Base-by-base conservation (phyloP, 2,329 filamentous ascomycete species). In the Ophiosphaerella herpotricha region DNA sequence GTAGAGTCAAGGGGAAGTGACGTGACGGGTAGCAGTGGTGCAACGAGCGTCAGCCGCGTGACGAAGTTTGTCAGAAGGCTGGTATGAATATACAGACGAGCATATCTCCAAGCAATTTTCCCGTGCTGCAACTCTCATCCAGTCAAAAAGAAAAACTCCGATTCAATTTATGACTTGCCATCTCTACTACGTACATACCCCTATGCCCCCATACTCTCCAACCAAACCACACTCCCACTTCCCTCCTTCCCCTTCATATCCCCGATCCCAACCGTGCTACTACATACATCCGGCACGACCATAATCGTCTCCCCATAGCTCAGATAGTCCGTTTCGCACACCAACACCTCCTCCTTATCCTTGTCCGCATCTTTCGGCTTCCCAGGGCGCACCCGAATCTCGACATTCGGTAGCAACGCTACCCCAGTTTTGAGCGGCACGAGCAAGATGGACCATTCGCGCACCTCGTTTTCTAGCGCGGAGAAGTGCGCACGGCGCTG, bases 361-460 rank as follows among this genome's bases (percentile, higher is more conserved):
- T 43, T 29, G 6, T 11, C 56, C 8, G 37, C 69, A 60, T 46
- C 66, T 49, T 57, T 66, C 4, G 62, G 57, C 45, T 55, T 56
- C 7, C 85, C 78, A 2, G 77, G 73, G 38, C 86, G 85, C 3
- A 76, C 72, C 39, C 87, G 84, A 32, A 97, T 87, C 43, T 96
- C 91, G 2, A 97, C 80, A 7, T 75, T 81, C 0, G 94, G 94
- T 24, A 91, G 84, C 1, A 91, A 80, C n/a, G 94, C 74, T 67
- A 85, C 85, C 1, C 94, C 93, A 24, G 90, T 80, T 45, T 87
- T 83, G 39, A 96, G 80, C 0, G 94, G 91, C 11, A 97, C 85
- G 8, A 97, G 77, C 45, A 95, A 78, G 7, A 97, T 74, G 0
- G 85, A 82, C 55, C 96, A 85, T 4, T 71, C 74, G 23, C 63